phyloP scores from a whole-genome alignment of 305 asterid species.

The Fraxinus platypoda region DNA sequence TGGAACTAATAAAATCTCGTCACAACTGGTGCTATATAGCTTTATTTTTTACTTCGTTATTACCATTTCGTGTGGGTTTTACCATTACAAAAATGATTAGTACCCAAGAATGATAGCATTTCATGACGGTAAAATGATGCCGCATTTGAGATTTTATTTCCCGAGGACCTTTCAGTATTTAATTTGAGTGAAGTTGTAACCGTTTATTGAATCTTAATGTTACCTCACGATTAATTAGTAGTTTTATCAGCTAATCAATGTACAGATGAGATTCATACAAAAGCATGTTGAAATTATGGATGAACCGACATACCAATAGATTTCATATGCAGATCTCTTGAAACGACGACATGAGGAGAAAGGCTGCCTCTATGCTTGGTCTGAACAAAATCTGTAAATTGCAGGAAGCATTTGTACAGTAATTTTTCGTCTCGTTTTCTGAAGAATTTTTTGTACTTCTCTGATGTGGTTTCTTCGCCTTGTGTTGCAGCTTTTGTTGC shows the following conservation, averaged over 20 bases:
- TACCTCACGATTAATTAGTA: background rate
- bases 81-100: too few relatives aligned
- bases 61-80: too few relatives aligned
- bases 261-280: background rate
- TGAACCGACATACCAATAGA: background rate
- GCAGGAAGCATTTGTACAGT: background rate
- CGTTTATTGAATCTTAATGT: background rate
- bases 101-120: too few relatives aligned
- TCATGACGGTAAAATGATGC: too few relatives aligned
- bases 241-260: background rate
- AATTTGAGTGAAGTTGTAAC: background rate
- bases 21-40: too few relatives aligned
- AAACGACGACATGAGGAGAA: constrained; percentile 19
- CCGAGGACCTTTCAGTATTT: background rate
- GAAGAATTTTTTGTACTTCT: background rate
- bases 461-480: constrained; percentile 28
- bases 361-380: constrained; percentile 30
- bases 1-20: too few relatives aligned
- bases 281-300: background rate
- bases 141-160: background rate
- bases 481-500: constrained; percentile 43
- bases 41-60: too few relatives aligned
- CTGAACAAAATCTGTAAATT: background rate
- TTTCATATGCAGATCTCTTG: constrained; percentile 1
- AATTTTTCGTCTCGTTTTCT: background rate